Base-by-base conservation (phyloP, 1,139 yeast genomes). In the Blastobotrys ciferrii region DNA sequence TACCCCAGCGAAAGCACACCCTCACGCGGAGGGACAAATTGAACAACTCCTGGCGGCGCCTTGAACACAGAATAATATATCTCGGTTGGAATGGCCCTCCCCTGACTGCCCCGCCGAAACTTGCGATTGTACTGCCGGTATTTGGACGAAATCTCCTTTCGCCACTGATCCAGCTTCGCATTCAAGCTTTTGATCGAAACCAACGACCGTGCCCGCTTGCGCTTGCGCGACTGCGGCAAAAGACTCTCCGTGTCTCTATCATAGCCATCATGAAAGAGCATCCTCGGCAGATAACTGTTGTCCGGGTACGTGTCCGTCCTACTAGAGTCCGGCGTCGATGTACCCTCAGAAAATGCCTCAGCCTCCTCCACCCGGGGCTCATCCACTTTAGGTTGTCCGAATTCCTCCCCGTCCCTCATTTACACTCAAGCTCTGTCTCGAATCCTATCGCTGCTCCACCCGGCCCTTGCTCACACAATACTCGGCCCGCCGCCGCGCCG, bases 11-110 rank as follows among this genome's bases (percentile, higher is more conserved):
- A 57, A 3, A 57, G 42, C 42, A 64, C 64, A 2, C 73, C 75
- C 12, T 58, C 62, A 1, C 53, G 31, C 1, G 74, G 71, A 6
- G 65, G 11, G 9, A 18, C 46, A 18, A 58, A 52, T 7, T 60
- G 56, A 2, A n/a, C 28, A 6, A 42, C 19, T 11, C 43, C 45
- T 62, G 38, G 30, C 12, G 42, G 35, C 3, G 50, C 44, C 52
- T 71, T 73, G 65, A 78, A 78, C 3, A 79, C 82, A 1, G 82
- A 75, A 56, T 78, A 77, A 55, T 75, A 76, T 30, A 78, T 77
- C 32, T 50, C 52, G 31, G 28, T 41, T 6, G 51, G 25, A 1
- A 35, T 13, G 7, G 36, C 41, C 9, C 37, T 12, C 2, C 31
- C 19, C 4, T 19, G 35, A 23, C 37, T 23, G 2, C 20, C 40